Evolutionary conservation across 1,284 basidiomycete species (phyloP).

Genomic region (Takashimella tepidaria): DNA sequence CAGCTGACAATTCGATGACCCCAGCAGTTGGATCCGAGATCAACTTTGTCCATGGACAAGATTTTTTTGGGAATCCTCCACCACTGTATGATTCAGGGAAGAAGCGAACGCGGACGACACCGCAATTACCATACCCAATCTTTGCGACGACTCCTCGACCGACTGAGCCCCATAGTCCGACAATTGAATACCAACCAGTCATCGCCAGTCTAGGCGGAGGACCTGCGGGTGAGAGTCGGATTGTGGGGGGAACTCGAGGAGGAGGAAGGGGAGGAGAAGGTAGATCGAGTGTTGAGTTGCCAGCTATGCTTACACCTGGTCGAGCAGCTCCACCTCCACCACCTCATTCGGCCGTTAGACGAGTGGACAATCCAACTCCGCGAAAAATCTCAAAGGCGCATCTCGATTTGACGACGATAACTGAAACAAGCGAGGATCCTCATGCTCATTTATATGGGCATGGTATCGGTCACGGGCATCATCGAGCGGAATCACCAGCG

Average conservation of each 20-base stretch:
- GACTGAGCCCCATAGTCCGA: conserved; percentile 18
- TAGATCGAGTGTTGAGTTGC: no score
- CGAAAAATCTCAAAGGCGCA: conserved; percentile 25
- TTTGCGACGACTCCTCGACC: conserved; percentile 26
- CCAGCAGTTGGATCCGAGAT: conserved; percentile 16
- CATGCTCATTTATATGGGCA: no score
- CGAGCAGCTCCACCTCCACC: conserved; percentile 14
- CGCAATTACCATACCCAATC: conserved; percentile 14
- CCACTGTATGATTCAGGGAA: not conserved
- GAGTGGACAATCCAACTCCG: conserved; percentile 3
- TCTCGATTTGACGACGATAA: conserved; percentile 26
- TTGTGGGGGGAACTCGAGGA: not conserved
- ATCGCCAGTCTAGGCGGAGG: no score
- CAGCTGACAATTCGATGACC: conserved; percentile 28
- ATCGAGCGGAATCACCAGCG: not conserved
- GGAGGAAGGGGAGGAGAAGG: not conserved
- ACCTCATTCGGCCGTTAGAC: conserved; percentile 7
- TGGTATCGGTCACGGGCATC: no score
- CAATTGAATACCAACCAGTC: no score
- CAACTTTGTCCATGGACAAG: no score
- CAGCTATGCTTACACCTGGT: not conserved
- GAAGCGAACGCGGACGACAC: not conserved
- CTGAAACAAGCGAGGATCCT: conserved; percentile 15
- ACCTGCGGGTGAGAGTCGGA: no score
- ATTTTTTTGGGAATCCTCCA: conserved; percentile 13